These are phyloP conservation scores for Diaporthe sp. DNA, from an alignment of 2,329 filamentous ascomycete species.

Conservation along the genomic window DNA sequence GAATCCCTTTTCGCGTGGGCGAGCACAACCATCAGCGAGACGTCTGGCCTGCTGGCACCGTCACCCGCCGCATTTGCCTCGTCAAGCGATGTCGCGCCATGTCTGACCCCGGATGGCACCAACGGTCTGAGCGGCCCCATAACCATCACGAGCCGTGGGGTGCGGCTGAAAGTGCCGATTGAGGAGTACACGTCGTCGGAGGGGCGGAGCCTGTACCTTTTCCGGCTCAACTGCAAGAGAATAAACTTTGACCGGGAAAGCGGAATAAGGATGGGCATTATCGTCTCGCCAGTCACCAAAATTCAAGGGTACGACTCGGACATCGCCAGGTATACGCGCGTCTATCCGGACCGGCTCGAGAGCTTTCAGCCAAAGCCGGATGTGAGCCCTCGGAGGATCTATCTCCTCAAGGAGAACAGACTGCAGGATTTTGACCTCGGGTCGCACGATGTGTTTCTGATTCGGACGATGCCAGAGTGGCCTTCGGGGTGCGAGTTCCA, in stretches of 20 bases:
- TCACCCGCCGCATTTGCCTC: slow-evolving; percentile 6
- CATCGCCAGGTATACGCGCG: slow-evolving; percentile 2
- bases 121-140: background rate
- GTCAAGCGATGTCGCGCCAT: background rate
- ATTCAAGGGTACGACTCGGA: slow-evolving; percentile 20
- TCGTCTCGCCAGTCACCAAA: background rate
- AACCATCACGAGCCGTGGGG: slow-evolving; percentile 1
- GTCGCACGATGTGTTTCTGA: background rate
- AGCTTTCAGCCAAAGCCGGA: slow-evolving; percentile 9
- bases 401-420: slow-evolving; percentile 12
- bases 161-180: background rate
- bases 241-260: slow-evolving; percentile 10
- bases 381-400: background rate
- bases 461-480: slow-evolving; percentile 9
- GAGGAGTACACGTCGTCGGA: background rate
- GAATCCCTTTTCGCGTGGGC: slow-evolving; percentile 30
- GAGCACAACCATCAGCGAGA: slow-evolving; percentile 39
- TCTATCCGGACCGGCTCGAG: slow-evolving; percentile 4
- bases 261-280: background rate
- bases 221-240: slow-evolving; percentile 11
- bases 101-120: background rate
- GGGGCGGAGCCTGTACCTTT: background rate
- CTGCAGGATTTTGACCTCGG: slow-evolving; percentile 6
- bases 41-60: slow-evolving; percentile 32
- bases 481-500: slow-evolving; percentile 1